These are phyloP conservation scores for Kodamaea plutei DNA, from an alignment of 1,139 yeast genomes.

Conservation along the genomic window DNA sequence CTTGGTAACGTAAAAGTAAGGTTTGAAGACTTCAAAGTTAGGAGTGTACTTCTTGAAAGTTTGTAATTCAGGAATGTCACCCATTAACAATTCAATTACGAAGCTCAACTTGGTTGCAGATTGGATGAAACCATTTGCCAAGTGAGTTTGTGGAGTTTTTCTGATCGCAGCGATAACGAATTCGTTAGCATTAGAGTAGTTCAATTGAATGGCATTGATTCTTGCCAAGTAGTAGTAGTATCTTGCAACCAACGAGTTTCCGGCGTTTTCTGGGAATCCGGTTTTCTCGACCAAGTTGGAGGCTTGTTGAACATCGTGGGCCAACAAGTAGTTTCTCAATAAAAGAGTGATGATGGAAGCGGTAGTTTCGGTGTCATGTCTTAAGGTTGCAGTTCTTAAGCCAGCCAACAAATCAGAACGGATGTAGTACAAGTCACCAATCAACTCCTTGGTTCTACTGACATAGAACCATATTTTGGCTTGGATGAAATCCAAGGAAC, in stretches of 20 bases:
- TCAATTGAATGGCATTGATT: conserved; percentile 87
- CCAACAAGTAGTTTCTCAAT: conserved; percentile 71
- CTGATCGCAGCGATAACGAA: conserved; percentile 89
- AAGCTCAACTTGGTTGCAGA: conserved; percentile 86
- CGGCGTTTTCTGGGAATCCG: conserved; percentile 80
- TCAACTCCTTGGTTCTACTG: conserved; percentile 71
- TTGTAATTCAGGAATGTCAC: conserved; percentile 93
- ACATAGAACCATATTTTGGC: conserved; percentile 95
- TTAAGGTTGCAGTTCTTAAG: conserved; percentile 82
- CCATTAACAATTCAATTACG: conserved; percentile 88
- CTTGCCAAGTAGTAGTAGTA: conserved; percentile 86
- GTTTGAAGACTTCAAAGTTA: conserved; percentile 41
- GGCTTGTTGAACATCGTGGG: conserved; percentile 85
- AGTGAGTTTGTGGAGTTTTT: conserved; percentile 91
- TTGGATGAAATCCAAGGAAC: conserved; percentile 80
- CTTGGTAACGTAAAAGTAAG: conserved; percentile 82
- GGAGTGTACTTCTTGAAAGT: conserved; percentile 64
- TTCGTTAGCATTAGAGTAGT: conserved; percentile 88
- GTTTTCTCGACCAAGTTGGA: conserved; percentile 85
- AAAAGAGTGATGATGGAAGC: conserved; percentile 82
- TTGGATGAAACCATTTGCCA: conserved; percentile 84
- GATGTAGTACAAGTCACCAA: conserved; percentile 54
- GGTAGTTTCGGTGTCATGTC: conserved; percentile 90
- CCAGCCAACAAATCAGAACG: conserved; percentile 70
- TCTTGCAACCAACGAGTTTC: conserved; percentile 88